Percentiles rank a stretch among this genome's conserved stretches.
Conservation (phyloP, 1,284 basidiomycete genomes). For the Ceratobasidium theobromae region DNA sequence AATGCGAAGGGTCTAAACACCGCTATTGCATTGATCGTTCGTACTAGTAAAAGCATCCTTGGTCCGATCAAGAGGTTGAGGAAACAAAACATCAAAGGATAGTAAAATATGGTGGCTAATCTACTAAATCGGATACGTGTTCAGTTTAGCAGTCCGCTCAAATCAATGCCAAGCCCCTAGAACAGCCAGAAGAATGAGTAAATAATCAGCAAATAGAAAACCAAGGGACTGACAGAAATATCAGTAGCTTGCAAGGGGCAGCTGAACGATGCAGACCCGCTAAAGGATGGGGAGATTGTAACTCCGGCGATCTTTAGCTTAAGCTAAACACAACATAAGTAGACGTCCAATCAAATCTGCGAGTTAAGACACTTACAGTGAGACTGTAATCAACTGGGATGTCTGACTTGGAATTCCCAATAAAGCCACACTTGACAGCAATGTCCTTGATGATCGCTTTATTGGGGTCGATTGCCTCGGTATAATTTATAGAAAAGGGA, state of each 20-base stretch:
- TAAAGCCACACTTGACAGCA: slow-evolving; percentile 65
- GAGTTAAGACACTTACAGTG: slow-evolving; percentile 48
- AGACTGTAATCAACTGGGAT: slow-evolving; percentile 72
- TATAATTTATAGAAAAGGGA: slow-evolving; percentile 77
- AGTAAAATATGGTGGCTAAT: too few relatives aligned
- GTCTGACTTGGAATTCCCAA: slow-evolving; percentile 49
- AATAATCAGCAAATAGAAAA: background rate
- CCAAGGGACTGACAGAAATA: slow-evolving; percentile 3
- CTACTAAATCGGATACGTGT: too few relatives aligned
- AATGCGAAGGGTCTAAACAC: background rate
- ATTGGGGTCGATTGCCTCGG: slow-evolving; percentile 59
- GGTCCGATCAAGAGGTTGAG: slow-evolving; percentile 5
- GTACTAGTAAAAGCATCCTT: slow-evolving; percentile 1
- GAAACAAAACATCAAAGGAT: background rate
- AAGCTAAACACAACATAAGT: slow-evolving; percentile 40
- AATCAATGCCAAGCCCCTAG: slow-evolving; percentile 26
- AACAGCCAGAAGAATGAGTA: background rate
- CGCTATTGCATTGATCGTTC: slow-evolving; percentile 23
- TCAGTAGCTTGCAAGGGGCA: slow-evolving; percentile 55
- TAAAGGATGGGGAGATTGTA: slow-evolving; percentile 68
- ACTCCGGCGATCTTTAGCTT: slow-evolving; percentile 56
- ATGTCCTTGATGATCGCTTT: slow-evolving; percentile 64
- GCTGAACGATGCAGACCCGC: slow-evolving; percentile 62
- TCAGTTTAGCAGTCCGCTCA: slow-evolving; percentile 2
- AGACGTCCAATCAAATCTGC: background rate